Evolutionary conservation across 306 rosid species (phyloP), one percentile per base, ranked within the genome.

Genomic region (Acacia acuminata): DNA sequence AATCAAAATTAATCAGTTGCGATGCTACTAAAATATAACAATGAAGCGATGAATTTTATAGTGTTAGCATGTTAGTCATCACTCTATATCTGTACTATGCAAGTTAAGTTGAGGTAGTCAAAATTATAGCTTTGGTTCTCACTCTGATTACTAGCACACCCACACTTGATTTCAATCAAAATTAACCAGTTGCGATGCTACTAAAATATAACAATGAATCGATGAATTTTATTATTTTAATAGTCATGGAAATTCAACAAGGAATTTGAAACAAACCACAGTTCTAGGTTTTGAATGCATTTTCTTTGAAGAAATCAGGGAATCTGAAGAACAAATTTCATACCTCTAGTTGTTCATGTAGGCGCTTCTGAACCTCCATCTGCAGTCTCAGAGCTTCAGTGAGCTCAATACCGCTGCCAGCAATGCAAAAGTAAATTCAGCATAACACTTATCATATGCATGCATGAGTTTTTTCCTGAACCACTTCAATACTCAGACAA

Each of bases 261-360:
- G 58, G 73, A 84, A 80, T 81, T 84, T 50, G 73, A 73, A 81
- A 60, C 34, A 51, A 76, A 75, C 47, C 73, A 84, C 42, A 67
- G 77, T 82, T 81, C 68, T 68, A 66, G 58, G 10, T 9, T 75
- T 69, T 55, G 51, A 66, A 75, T 71, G 58, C 74, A 76, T 60
- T 71, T 64, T 45, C 74, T 71, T 56, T 17, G 36, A 82, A 77
- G 70, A 83, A 67, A 82, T 53, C 47, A 63, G 70, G 76, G 50
- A 75, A 83, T 42, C 34, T 47, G 10, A 80, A 51, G 47, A 82
- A 71, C 66, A 56, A 68, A 58, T 85, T 78, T 40, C 82, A 83
- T 76, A 96, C 99, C 97, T 96, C 99, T 69, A 96, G 99, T 81
- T 96, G 99, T 83, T 96, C 98, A 45, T 96, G 99, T 84, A 96